Conservation (phyloP, 805 yeast species). For the Candida khao-thaluensis region DNA sequence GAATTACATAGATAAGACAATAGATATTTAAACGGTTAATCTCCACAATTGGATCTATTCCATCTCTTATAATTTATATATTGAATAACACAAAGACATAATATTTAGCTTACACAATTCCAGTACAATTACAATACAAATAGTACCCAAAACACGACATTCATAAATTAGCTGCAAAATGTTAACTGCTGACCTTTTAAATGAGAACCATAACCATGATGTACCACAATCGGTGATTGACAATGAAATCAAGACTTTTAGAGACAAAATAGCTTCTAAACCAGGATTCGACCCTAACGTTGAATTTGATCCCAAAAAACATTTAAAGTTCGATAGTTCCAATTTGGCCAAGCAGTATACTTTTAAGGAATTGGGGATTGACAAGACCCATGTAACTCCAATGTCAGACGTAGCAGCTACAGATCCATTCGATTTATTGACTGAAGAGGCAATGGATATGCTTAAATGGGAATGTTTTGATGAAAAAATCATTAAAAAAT, state of each 20-base stretch:
- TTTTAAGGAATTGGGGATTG: constrained; percentile 34
- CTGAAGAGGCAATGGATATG: constrained; percentile 27
- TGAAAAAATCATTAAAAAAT: constrained; percentile 17
- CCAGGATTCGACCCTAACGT: constrained; percentile 12
- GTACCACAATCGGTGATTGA: constrained; percentile 9
- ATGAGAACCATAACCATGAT: constrained; percentile 9
- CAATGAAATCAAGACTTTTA: constrained; percentile 6
- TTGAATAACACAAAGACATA: too few species aligned
- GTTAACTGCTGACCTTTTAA: constrained; percentile 10
- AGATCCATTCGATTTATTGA: constrained; percentile 27
- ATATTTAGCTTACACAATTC: too few species aligned
- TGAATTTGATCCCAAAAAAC: constrained; percentile 15
- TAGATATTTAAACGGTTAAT: neutral
- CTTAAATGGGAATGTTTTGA: constrained; percentile 26
- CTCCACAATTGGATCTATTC: too few species aligned
- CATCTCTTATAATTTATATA: too few species aligned
- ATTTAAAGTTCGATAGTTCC: constrained; percentile 20
- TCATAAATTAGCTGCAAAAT: constrained; percentile 4
- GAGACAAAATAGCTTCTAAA: constrained; percentile 2
- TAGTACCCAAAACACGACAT: too few species aligned
- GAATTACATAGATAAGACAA: constrained; percentile 1
- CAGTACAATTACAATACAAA: too few species aligned
- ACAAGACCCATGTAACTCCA: constrained; percentile 28
- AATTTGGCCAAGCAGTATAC: constrained; percentile 32
- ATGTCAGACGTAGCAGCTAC: constrained; percentile 32